Conservation (phyloP, 2,329 filamentous ascomycete genomes). For the Neoascochyta sp. region DNA sequence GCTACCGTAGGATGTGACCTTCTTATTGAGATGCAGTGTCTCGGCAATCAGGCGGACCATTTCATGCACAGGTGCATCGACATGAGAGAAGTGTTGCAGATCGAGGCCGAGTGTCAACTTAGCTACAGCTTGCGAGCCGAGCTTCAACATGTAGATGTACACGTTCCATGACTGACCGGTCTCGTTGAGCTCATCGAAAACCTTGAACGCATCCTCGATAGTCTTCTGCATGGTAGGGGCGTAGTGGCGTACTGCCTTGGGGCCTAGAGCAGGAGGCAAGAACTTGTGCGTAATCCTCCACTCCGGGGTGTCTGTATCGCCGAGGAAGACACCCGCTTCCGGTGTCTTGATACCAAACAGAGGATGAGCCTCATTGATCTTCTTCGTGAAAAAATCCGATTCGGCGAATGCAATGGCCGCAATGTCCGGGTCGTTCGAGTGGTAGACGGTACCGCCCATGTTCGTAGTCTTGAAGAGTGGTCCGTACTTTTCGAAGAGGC, state of each 20-base stretch:
- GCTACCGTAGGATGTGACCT: conserved; percentile 51
- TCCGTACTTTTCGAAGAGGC: conserved; percentile 40
- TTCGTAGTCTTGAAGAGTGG: conserved; percentile 38
- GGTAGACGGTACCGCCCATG: conserved; percentile 36
- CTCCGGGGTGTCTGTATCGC: conserved; percentile 50
- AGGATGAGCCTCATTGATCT: conserved; percentile 29
- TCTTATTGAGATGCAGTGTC: conserved; percentile 56
- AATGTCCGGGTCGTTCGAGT: conserved; percentile 38
- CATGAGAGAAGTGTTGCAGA: conserved; percentile 42
- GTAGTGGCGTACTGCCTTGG: conserved; percentile 60
- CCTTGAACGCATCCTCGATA: conserved; percentile 49
- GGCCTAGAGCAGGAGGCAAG: conserved; percentile 55
- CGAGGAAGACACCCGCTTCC: conserved; percentile 29
- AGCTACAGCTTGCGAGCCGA: conserved; percentile 44
- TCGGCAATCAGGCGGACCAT: conserved; percentile 53
- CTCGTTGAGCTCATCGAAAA: conserved; percentile 50
- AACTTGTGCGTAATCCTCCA: conserved; percentile 59
- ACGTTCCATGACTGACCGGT: conserved; percentile 46
- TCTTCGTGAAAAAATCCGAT: conserved; percentile 44
- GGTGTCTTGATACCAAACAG: conserved; percentile 32
- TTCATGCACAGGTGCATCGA: conserved; percentile 49
- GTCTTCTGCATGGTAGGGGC: conserved; percentile 57
- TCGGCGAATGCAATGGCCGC: conserved; percentile 34
- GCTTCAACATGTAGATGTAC: conserved; percentile 51
- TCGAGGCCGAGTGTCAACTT: conserved; percentile 46